Evolutionary conservation across 768 basidiomycete genomes (phyloP), one percentile per base, ranked within the genome.

Genomic region (Phlegmacium glaucopus): DNA sequence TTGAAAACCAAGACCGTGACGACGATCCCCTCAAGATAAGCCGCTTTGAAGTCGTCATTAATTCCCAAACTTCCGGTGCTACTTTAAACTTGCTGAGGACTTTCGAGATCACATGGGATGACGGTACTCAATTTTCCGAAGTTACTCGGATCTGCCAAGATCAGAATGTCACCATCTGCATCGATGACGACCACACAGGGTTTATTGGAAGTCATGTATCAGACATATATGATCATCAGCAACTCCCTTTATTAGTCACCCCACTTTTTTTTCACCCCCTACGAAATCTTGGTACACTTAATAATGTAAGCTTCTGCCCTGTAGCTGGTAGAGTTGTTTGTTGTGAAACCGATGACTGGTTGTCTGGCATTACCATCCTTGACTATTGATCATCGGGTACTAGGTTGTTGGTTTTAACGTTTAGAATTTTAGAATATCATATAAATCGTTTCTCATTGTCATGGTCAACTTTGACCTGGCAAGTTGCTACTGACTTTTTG

Each of bases 291-390:
- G 30, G 9, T 32, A 12, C 16, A 30, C 9, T 9, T 15, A 15
- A n/a, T 34, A 17, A 22, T 15, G 22, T n/a, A 35, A 12, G 8
- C 30, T 50, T 50, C 29, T 50, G 49, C 39, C 43, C 49, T 4
- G 28, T 50, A 15, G 39, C 49, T 25, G 49, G 35, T 16, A 36
- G 49, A 22, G 25, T 50, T n/a, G 44, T 41, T 11, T 50, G 36
- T n/a, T n/a, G n/a, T n/a, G n/a, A n/a, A n/a, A n/a, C n/a, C n/a
- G n/a, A n/a, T n/a, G n/a, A n/a, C n/a, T n/a, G n/a, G n/a, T n/a
- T n/a, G n/a, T n/a, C n/a, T n/a, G n/a, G n/a, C n/a, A n/a, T n/a
- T n/a, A n/a, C n/a, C n/a, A n/a, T n/a, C n/a, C n/a, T n/a, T n/a
- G n/a, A n/a, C n/a, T n/a, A n/a, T n/a, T n/a, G n/a, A n/a, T n/a